Base-by-base conservation (phyloP, 2,329 filamentous ascomycete genomes). In the Blastomyces emzantsi region DNA sequence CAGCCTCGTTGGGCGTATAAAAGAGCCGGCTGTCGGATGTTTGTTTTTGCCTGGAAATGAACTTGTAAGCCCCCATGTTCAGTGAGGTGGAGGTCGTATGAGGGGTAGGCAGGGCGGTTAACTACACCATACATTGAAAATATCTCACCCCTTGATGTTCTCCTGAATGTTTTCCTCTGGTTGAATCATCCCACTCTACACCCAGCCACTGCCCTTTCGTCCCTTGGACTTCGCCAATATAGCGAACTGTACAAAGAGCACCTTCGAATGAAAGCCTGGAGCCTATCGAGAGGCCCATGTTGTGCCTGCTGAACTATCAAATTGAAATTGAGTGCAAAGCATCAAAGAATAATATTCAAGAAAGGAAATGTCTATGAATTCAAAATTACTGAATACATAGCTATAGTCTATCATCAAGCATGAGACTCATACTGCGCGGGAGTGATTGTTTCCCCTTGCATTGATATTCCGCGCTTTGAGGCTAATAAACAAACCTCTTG, bases 131-230 rank as follows among this genome's bases (percentile, higher is more conserved):
- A 93, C 93, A 96, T 69, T 82, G 79, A 71, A 97, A 97, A 73
- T 97, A 96, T 66, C 84, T 86, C 66, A 83, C 81, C 65, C 89
- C 90, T 67, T 89, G 86, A 76, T 95, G 87, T 65, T 88, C 86
- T 64, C 94, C 94, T 71, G 93, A 85, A 76, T 99, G 92, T 79
- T 97, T 97, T 66, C 94, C 94, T 70, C 92, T 84, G 47, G 81
- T 82, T 63, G 87, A 80, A 74, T 97, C 90, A 76, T 97, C 93
- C 94, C 94, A 99, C 82, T 99, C 94, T 58, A 97, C 90, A 57
- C 94, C 94, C 43, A 97, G 83, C 92, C 93, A 97, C 66, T 83
- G 80, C 59, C 91, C 90, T 54, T 84, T 81, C 9, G 91, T 92
- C 68, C 89, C 90, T 60, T 85, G 81, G 8, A 97, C 88, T 43